A percentile compares a stretch with the other conserved stretches of the same genome.
phyloP scores from a whole-genome alignment of 106 monocot genomes.

The Allium sativum region DNA sequence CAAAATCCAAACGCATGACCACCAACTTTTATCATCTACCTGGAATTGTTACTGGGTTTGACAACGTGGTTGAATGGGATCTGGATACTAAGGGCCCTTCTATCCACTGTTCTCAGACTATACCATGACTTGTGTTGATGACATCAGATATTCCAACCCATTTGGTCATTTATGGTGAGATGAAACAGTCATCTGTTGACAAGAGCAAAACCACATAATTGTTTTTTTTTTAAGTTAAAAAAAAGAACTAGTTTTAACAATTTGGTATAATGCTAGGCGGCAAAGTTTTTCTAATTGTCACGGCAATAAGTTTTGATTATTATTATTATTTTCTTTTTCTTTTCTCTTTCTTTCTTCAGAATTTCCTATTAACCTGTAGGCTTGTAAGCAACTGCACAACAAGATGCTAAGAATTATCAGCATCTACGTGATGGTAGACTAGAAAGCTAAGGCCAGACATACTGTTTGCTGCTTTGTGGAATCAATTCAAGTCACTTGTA shows the following conservation, averaged over 20 bases:
- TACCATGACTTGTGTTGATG: conserved; percentile 37
- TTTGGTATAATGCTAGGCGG: conserved; percentile 83
- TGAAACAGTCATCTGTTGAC: conserved; percentile 74
- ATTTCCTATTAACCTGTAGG: conserved; percentile 10
- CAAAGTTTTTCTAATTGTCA: conserved; percentile 62
- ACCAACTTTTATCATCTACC: conserved; percentile 19
- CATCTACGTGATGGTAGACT: too few species aligned
- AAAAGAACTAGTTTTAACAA: conserved; percentile 57
- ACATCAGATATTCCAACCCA: conserved; percentile 33
- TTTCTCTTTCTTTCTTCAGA: conserved; percentile 22
- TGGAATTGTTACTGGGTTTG: conserved; percentile 10
- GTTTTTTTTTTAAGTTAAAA: too few species aligned
- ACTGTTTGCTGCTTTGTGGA: too few species aligned
- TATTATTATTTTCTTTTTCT: too few species aligned
- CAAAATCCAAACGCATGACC: conserved; percentile 4
- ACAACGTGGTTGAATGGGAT: conserved; percentile 15
- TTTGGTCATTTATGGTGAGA: conserved; percentile 77
- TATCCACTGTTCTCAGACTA: conserved; percentile 37
- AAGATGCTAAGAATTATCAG: too few species aligned
- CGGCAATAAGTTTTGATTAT: too few species aligned
- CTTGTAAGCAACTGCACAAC: too few species aligned
- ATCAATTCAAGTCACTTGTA: too few species aligned
- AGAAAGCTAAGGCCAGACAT: too few species aligned
- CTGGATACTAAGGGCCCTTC: conserved; percentile 8
- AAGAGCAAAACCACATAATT: conserved; percentile 41